Percentiles rank a stretch among this genome's conserved stretches.
Evolutionary conservation across 148 eudicot genomes (phyloP).

Genomic region (Cornus florida): DNA sequence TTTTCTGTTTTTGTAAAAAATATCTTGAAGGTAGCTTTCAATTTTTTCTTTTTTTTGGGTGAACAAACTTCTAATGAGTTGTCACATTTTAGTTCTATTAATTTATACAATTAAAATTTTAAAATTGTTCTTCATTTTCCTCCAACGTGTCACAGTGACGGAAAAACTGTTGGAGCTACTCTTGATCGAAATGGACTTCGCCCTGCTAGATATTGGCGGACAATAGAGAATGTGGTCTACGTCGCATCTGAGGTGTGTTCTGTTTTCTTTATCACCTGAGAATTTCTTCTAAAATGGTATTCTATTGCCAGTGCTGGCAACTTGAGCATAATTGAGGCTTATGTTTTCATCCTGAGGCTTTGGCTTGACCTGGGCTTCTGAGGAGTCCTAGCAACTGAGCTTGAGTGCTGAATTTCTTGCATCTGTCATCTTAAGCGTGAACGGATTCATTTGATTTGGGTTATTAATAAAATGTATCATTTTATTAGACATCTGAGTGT

Average conservation of each 20-base stretch:
- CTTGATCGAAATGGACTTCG: constrained; percentile 99
- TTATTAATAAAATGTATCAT: neutral
- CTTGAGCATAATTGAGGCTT: neutral
- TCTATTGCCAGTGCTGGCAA: neutral
- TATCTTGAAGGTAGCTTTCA: too few relatives aligned
- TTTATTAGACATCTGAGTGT: neutral
- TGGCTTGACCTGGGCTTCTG: neutral
- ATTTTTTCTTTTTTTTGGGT: neutral
- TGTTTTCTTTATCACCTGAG: constrained; percentile 14
- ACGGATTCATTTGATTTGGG: neutral
- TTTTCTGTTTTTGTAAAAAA: too few relatives aligned
- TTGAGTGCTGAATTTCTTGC: neutral
- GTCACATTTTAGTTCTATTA: too few relatives aligned
- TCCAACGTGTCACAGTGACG: constrained; percentile 56
- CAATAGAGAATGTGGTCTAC: constrained; percentile 87
- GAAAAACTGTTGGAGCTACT: constrained; percentile 98
- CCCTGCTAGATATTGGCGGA: constrained; percentile 99
- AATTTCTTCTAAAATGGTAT: neutral
- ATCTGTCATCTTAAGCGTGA: neutral
- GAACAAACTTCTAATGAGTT: too few relatives aligned
- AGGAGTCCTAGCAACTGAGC: neutral
- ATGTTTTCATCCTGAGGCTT: neutral
- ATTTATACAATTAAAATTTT: too few relatives aligned
- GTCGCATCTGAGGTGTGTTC: constrained; percentile 95
- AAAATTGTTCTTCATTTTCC: neutral